phyloP scores from a whole-genome alignment of 305 asterid species.

The Fraxinus sp. region DNA sequence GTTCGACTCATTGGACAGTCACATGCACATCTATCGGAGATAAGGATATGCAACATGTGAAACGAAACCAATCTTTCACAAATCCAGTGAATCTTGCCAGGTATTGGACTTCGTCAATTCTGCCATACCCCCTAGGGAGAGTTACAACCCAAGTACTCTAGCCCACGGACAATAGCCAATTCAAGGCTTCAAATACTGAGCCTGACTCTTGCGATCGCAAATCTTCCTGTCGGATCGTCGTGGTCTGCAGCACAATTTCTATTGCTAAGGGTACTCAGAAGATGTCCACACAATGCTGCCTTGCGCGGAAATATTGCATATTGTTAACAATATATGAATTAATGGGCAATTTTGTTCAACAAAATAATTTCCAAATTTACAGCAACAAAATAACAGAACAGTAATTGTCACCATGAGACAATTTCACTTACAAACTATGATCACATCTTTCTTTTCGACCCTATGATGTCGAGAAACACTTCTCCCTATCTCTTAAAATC shows the following conservation, averaged over 20 bases:
- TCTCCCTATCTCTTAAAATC: not conserved
- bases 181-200: not conserved
- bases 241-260: not conserved
- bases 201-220: not conserved
- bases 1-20: not conserved
- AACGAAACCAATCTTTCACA: not conserved
- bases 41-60: not conserved
- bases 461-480: not conserved
- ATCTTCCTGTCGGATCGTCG: not conserved
- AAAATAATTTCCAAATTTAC: constrained; percentile 26
- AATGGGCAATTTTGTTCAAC: constrained; percentile 7
- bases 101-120: not conserved
- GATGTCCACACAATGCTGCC: not conserved
- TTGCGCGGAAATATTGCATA: not conserved
- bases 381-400: constrained; percentile 6
- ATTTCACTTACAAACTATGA: constrained; percentile 4
- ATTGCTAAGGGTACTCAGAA: not conserved
- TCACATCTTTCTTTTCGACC: not conserved
- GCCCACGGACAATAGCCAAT: not conserved
- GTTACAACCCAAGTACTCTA: not conserved
- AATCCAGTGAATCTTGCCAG: too few relatives aligned
- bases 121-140: not conserved
- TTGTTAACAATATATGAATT: not conserved
- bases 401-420: constrained; percentile 13
- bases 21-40: not conserved